A percentile compares a stretch with the other conserved stretches of the same genome.
Conservation (phyloP, 2,329 filamentous ascomycete genomes). For the Mariannaea elegans region DNA sequence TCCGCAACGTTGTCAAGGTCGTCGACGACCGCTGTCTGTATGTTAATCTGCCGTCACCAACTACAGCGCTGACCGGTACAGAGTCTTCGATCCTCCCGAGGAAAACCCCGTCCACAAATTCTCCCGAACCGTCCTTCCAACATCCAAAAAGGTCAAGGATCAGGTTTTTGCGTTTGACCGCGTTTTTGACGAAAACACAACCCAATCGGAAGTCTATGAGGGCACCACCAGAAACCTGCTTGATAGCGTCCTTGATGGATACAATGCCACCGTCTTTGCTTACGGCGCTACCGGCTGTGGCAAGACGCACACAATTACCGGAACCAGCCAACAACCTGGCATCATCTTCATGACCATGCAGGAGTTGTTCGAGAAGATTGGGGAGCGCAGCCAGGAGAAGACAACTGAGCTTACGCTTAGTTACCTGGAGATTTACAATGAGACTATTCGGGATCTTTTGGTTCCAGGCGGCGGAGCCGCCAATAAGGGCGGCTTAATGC, state of each 20-base stretch:
- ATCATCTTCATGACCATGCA: conserved; percentile 99
- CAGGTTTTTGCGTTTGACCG: conserved; percentile 97
- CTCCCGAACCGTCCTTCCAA: conserved; percentile 79
- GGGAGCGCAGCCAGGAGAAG: conserved; percentile 87
- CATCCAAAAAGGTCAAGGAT: conserved; percentile 94
- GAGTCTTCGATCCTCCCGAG: conserved; percentile 96
- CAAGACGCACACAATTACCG: conserved; percentile 97
- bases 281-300: conserved; percentile 98
- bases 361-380: conserved; percentile 95
- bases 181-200: conserved; percentile 95
- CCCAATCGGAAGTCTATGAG: conserved; percentile 94
- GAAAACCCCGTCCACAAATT: conserved; percentile 92
- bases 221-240: conserved; percentile 88
- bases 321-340: conserved; percentile 89
- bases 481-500: conserved; percentile 71
- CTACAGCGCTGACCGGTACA: conserved; percentile 47
- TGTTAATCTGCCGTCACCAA: conserved; percentile 46
- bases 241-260: conserved; percentile 94
- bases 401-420: conserved; percentile 89
- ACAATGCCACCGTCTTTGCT: conserved; percentile 98
- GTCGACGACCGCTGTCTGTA: conserved; percentile 96
- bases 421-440: conserved; percentile 98
- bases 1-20: conserved; percentile 93
- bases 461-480: conserved; percentile 80
- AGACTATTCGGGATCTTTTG: conserved; percentile 94